phyloP scores from a whole-genome alignment of 1,284 basidiomycete species.

The Cystobasidium sp. region DNA sequence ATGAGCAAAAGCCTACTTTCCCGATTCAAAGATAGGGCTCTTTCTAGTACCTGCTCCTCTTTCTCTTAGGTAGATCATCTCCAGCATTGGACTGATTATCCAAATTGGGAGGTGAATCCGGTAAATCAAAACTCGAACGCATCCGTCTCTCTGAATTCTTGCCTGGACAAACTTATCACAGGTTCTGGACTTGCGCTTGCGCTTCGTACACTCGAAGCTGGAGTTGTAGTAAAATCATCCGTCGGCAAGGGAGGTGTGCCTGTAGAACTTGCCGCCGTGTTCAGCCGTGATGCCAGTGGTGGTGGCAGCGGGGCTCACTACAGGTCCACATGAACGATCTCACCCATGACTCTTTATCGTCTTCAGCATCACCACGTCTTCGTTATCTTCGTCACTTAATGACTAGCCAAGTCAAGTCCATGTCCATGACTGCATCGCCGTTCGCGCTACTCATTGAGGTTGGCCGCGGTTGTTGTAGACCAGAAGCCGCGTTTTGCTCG shows the following conservation, averaged over 20 bases:
- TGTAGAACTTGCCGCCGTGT: background rate
- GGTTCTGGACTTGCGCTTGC: background rate
- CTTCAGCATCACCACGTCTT: no score
- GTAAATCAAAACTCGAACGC: background rate
- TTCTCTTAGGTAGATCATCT: background rate
- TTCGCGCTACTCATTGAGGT: no score
- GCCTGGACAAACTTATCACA: constrained; percentile 5
- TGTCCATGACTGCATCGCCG: no score
- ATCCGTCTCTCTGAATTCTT: constrained; percentile 5
- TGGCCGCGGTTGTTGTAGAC: no score
- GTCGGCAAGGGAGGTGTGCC: background rate
- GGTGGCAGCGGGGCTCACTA: constrained; percentile 2
- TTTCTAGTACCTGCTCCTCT: constrained; percentile 11
- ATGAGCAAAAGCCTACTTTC: background rate
- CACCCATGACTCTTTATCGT: no score
- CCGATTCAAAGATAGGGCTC: background rate
- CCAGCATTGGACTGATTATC: constrained; percentile 19
- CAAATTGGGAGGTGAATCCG: constrained; percentile 8
- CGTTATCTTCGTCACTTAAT: no score
- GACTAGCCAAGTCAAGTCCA: no score
- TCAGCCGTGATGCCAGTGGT: background rate
- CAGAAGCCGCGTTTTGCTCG: no score
- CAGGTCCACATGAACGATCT: no score
- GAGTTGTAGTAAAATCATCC: background rate
- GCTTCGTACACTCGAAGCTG: constrained; percentile 2